Evolutionary conservation across 768 basidiomycete species (phyloP).

Genomic region (Mycena vitilis): DNA sequence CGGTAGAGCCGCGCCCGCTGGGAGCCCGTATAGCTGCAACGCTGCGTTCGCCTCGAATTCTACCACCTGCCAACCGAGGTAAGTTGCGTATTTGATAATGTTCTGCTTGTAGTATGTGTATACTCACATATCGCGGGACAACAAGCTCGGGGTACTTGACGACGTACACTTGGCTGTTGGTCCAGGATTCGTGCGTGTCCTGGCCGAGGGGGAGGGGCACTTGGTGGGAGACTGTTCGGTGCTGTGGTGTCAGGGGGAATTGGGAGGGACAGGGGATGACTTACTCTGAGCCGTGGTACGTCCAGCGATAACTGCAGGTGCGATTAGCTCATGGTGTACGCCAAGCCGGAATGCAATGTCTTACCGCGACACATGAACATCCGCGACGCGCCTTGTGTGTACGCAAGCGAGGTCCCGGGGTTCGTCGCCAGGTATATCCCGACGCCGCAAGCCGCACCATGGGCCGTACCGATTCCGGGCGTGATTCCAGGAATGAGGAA

Average conservation of each 20-base stretch:
- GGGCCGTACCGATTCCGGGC: background rate
- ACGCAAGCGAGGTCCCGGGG: constrained; percentile 16
- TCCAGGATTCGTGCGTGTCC: constrained; percentile 21
- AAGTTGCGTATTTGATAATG: too few relatives aligned
- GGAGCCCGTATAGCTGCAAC: background rate
- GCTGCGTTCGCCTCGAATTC: constrained; percentile 14
- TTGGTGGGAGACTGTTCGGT: background rate
- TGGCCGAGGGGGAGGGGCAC: constrained; percentile 12
- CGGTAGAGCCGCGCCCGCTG: too few relatives aligned
- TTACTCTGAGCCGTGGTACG: background rate
- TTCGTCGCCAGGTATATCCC: constrained; percentile 26
- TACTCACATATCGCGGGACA: constrained; percentile 29
- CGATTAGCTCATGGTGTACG: background rate
- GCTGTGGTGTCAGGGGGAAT: background rate
- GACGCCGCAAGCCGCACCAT: constrained; percentile 20
- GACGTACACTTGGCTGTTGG: constrained; percentile 12
- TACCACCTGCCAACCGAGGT: constrained; percentile 14
- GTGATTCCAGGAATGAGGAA: constrained; percentile 27
- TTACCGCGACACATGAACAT: constrained; percentile 33
- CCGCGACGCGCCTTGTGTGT: constrained; percentile 14
- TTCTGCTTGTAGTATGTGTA: too few relatives aligned
- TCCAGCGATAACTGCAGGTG: constrained; percentile 18
- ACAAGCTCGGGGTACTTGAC: constrained; percentile 30
- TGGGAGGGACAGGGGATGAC: background rate
- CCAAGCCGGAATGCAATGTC: background rate